Base-by-base conservation (phyloP, 2,329 filamentous ascomycete species). In the Aureobasidium melanogenum region DNA sequence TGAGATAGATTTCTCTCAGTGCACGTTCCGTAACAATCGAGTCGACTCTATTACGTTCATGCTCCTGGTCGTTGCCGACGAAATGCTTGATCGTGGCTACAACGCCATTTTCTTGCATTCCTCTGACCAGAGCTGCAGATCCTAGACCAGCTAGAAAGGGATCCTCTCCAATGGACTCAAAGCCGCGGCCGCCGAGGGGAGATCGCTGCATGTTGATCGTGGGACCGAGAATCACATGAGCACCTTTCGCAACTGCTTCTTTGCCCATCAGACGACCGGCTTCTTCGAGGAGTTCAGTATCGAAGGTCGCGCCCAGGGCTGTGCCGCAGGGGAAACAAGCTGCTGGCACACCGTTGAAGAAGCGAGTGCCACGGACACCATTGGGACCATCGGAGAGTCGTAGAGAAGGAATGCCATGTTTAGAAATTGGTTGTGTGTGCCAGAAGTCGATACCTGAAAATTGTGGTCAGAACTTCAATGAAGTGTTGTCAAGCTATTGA, bases 111-210 rank as follows among this genome's bases (percentile, higher is more conserved):
- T 86, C 85, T 69, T 94, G 89, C 2, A 90, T 75, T 24, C 87
- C 84, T 55, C 76, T 80, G 41, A 84, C 77, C 60, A 82, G 82
- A 32, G 79, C 76, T 66, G 88, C 85, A 1, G 82, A 84, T 61
- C 88, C 80, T 69, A 90, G 86, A 3, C 87, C 60, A 89, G 88
- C 89, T 5, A 95, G 79, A 10, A 87, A 81, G 0, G 89, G 89
- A 66, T 94, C 90, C 72, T 94, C 90, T 0, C 88, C 91, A 71
- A 91, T 94, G 0, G 89, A 91, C 73, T 95, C 90, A 66, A 94
- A 95, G 65, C 91, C 91, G 63, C 90, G 82, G 19, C 90, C 90
- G n/a, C 89, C 89, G 0, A 94, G 79, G 0, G 90, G 90, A 54
- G 88, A 88, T 17, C 90, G 83, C 68, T 94, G 89, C 79, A 91